phyloP scores from a whole-genome alignment of 1,284 basidiomycete genomes.

The Takashimella koratensis region DNA sequence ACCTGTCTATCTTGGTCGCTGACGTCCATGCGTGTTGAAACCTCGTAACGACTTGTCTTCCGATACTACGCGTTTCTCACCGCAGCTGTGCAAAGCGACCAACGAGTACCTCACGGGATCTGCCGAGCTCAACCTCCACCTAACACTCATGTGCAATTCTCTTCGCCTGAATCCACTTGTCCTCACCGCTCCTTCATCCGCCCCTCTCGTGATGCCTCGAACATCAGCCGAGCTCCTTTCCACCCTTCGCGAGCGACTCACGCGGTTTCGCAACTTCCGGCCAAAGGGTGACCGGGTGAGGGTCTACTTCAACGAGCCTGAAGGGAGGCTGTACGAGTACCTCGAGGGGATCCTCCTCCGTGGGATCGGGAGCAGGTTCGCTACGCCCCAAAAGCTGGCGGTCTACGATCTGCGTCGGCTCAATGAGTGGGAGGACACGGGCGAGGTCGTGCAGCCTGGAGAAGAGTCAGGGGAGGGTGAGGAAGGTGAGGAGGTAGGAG shows the following conservation, averaged over 20 bases:
- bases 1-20: no score
- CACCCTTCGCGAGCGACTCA: conserved; percentile 36
- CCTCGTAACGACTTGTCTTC: no score
- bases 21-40: no score
- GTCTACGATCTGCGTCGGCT: conserved; percentile 27
- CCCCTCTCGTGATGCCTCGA: conserved; percentile 46
- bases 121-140: conserved; percentile 60
- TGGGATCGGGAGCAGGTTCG: conserved; percentile 17
- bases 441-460: conserved; percentile 7
- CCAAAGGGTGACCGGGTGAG: conserved; percentile 15
- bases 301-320: conserved; percentile 33
- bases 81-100: conserved; percentile 38
- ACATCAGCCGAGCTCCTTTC: conserved; percentile 35
- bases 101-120: conserved; percentile 30
- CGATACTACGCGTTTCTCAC: no score
- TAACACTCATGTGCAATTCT: conserved; percentile 72
- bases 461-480: conserved; percentile 21
- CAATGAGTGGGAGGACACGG: conserved; percentile 21
- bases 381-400: conserved; percentile 11
- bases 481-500: conserved; percentile 15
- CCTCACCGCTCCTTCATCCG: conserved; percentile 10
- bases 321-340: conserved; percentile 47
- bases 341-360: conserved; percentile 44
- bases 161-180: conserved; percentile 59
- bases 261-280: conserved; percentile 37